Conservation (phyloP, 148 eudicot species). For the Camellia lanceoleosa region DNA sequence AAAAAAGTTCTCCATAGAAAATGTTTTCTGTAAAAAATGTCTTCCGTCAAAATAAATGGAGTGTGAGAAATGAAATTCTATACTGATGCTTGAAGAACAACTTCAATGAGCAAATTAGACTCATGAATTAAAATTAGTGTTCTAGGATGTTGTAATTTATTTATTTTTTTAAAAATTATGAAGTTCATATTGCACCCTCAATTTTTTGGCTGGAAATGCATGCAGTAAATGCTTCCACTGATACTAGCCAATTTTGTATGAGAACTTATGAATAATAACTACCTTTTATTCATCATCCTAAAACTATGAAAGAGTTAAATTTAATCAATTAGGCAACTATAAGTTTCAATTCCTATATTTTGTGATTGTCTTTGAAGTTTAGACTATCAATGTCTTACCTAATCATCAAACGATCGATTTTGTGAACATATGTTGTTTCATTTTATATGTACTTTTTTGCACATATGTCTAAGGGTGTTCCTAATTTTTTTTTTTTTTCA, state of each 20-base stretch:
- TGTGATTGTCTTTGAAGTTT: not conserved
- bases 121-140: not conserved
- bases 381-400: not conserved
- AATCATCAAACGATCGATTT: not conserved
- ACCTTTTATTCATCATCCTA: no score
- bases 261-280: not conserved
- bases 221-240: not conserved
- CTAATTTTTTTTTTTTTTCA: not conserved
- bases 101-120: not conserved
- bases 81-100: not conserved
- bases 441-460: not conserved
- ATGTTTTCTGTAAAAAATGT: no score
- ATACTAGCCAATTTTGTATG: not conserved
- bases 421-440: slow-evolving; percentile 8
- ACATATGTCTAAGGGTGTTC: not conserved
- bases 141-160: not conserved
- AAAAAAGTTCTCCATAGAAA: no score
- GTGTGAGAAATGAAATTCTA: not conserved
- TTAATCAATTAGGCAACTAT: not conserved
- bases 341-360: not conserved
- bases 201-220: not conserved
- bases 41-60: no score
- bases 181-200: not conserved
- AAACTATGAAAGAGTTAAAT: not conserved
- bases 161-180: not conserved